Percentiles rank a stretch among this genome's conserved stretches.
Conservation (phyloP, 75 land plant species). For the Isoetes taiwanensis region DNA sequence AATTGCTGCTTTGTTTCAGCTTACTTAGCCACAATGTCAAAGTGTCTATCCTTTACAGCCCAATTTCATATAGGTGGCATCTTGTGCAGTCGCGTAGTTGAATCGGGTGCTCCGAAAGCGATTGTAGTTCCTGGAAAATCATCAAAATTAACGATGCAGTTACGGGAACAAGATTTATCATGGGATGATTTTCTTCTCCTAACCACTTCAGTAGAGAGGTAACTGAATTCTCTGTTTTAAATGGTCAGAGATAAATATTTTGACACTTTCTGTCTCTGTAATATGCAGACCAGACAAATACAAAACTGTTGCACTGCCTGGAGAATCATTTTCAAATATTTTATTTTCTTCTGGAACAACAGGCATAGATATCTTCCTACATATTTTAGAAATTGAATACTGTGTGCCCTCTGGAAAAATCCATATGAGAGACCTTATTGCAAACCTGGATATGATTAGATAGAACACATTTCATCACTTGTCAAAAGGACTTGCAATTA, state of each 20-base stretch:
- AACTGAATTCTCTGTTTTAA: neutral
- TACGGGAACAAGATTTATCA: conserved; percentile 65
- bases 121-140: conserved; percentile 59
- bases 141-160: conserved; percentile 16
- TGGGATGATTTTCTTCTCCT: conserved; percentile 56
- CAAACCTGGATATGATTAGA: neutral
- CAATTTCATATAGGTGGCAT: neutral
- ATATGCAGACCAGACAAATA: conserved; percentile 30
- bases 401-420: neutral
- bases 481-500: neutral
- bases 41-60: neutral
- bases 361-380: conserved; percentile 26
- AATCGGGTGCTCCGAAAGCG: conserved; percentile 63
- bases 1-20: neutral
- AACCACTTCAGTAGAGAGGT: conserved; percentile 15
- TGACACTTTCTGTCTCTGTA: neutral
- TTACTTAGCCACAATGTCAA: neutral
- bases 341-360: conserved; percentile 98
- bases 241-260: conserved; percentile 1
- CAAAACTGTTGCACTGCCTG: conserved; percentile 36
- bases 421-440: neutral
- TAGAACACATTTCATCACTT: neutral
- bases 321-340: conserved; percentile 64
- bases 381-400: neutral
- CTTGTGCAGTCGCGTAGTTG: conserved; percentile 58